Evolutionary conservation across 2,329 filamentous ascomycete genomes (phyloP).

Genomic region (Penicillium sp.): DNA sequence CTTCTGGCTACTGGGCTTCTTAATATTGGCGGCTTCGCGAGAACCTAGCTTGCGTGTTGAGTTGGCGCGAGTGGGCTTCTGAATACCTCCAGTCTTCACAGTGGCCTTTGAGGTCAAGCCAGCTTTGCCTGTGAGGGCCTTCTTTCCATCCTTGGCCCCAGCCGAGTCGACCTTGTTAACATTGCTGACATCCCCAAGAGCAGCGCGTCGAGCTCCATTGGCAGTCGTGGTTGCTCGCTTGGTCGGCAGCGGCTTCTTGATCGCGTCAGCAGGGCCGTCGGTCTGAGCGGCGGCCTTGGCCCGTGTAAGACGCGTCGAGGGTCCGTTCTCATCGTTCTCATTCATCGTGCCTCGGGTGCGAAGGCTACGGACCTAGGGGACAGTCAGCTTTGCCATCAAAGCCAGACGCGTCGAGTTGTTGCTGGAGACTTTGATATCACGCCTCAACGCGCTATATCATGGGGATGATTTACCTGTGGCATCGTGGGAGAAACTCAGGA

Average conservation of each 20-base stretch:
- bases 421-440: background rate
- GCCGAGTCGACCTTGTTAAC: constrained; percentile 67
- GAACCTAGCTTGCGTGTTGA: constrained; percentile 59
- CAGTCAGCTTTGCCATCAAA: constrained; percentile 8
- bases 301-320: constrained; percentile 79
- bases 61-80: constrained; percentile 61
- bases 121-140: constrained; percentile 57
- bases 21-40: constrained; percentile 60
- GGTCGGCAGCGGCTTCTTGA: constrained; percentile 61
- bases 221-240: constrained; percentile 59
- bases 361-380: constrained; percentile 59
- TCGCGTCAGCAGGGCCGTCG: constrained; percentile 53
- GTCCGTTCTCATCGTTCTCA: constrained; percentile 89
- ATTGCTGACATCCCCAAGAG: constrained; percentile 93
- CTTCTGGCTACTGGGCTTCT: constrained; percentile 64
- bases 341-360: constrained; percentile 73
- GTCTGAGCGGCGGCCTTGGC: constrained; percentile 72
- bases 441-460: constrained; percentile 1
- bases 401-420: constrained; percentile 20
- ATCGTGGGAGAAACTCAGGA: constrained; percentile 40
- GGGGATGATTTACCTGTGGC: constrained; percentile 51
- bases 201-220: constrained; percentile 57
- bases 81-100: constrained; percentile 70
- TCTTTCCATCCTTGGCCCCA: constrained; percentile 62
- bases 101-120: constrained; percentile 72